phyloP scores from a whole-genome alignment of 805 yeast species.

The Saturnispora kantuleensis region DNA sequence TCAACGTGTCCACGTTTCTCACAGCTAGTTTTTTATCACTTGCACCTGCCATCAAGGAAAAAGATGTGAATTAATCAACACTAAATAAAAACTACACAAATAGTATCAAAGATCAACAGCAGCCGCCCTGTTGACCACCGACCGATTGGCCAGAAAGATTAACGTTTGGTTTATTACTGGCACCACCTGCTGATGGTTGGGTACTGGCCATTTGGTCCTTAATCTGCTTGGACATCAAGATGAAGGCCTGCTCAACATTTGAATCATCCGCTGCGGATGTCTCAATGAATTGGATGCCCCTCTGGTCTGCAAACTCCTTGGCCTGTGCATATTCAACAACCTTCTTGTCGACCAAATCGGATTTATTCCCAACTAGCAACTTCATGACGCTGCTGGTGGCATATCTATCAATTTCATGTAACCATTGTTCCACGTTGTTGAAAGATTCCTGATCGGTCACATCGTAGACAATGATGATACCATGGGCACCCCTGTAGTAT shows the following conservation, averaged over 20 bases:
- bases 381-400: slow-evolving; percentile 97
- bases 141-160: slow-evolving; percentile 65
- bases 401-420: slow-evolving; percentile 96
- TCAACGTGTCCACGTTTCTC: slow-evolving; percentile 22
- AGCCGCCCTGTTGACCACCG: slow-evolving; percentile 33
- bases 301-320: slow-evolving; percentile 93
- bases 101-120: slow-evolving; percentile 32
- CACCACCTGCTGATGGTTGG: slow-evolving; percentile 31
- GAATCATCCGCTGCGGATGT: slow-evolving; percentile 93
- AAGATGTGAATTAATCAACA: not conserved
- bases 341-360: slow-evolving; percentile 87
- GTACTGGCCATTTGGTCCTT: slow-evolving; percentile 85
- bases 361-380: slow-evolving; percentile 91
- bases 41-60: slow-evolving; percentile 28
- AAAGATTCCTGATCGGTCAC: slow-evolving; percentile 96
- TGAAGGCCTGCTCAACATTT: slow-evolving; percentile 96
- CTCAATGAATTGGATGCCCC: slow-evolving; percentile 90
- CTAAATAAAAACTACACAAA: not conserved
- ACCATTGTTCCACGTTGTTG: slow-evolving; percentile 96
- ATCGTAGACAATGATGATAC: slow-evolving; percentile 94
- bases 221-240: slow-evolving; percentile 97
- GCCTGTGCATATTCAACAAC: slow-evolving; percentile 94
- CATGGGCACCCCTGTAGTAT: slow-evolving; percentile 97
- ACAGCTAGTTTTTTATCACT: slow-evolving; percentile 30
- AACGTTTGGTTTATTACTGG: slow-evolving; percentile 49